These are phyloP conservation scores for Nyctanthes arbortristis DNA, from an alignment of 257 asterid species.

Conservation along the genomic window DNA sequence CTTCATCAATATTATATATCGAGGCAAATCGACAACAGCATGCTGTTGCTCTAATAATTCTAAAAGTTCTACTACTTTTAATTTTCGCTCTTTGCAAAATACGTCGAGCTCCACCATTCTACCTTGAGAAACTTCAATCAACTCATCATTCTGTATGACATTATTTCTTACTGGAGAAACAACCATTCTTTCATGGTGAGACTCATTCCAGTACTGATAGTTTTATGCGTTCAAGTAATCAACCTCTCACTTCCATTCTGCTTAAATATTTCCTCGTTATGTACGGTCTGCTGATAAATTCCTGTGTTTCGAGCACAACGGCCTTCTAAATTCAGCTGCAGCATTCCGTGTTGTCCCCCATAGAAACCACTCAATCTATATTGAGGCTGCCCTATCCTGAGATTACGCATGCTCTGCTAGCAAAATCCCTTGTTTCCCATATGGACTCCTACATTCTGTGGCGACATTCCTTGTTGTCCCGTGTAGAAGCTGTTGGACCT, in stretches of 20 bases:
- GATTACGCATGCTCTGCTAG: too few relatives aligned
- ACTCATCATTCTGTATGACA: constrained; percentile 21
- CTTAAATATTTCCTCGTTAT: constrained; percentile 24
- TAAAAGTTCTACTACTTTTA: constrained; percentile 58
- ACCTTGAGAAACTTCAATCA: constrained; percentile 28
- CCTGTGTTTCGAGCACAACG: constrained; percentile 27
- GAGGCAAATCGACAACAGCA: constrained; percentile 51
- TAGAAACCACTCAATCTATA: constrained; percentile 18
- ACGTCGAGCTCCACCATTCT: constrained; percentile 62
- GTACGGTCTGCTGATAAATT: too few relatives aligned
- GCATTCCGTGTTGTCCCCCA: too few relatives aligned
- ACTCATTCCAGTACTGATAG: constrained; percentile 26
- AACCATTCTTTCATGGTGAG: constrained; percentile 24
- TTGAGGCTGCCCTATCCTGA: too few relatives aligned
- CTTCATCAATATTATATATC: constrained; percentile 51
- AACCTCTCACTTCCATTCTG: constrained; percentile 25
- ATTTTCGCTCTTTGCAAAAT: constrained; percentile 47
- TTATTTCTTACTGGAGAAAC: constrained; percentile 22
- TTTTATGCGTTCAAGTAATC: constrained; percentile 25
- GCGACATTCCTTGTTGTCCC: too few relatives aligned
- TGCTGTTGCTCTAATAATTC: constrained; percentile 46
- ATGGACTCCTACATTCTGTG: too few relatives aligned
- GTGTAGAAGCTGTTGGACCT: too few relatives aligned
- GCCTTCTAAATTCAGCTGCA: constrained; percentile 20
- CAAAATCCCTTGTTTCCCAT: too few relatives aligned